Evolutionary conservation across 768 basidiomycete genomes (phyloP).

Genomic region (Brasilioporus rufonigricans): DNA sequence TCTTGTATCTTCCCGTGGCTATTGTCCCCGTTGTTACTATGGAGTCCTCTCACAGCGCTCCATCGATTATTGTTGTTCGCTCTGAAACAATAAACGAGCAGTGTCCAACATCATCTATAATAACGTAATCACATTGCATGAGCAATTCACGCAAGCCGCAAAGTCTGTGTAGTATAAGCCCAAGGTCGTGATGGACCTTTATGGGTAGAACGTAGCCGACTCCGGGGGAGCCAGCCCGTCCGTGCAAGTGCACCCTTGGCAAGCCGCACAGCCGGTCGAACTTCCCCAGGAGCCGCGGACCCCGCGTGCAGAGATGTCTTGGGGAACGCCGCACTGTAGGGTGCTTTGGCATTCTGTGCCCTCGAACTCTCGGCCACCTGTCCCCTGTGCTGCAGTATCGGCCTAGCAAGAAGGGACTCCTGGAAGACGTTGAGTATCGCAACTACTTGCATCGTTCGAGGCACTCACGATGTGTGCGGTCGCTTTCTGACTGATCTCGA

Average conservation of each 20-base stretch:
- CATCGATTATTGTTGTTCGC: constrained; percentile 7
- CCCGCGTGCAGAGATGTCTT: constrained; percentile 43
- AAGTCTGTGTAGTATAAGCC: constrained; percentile 19
- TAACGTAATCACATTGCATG: constrained; percentile 8
- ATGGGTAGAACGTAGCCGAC: constrained; percentile 14
- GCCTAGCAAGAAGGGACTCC: constrained; percentile 69
- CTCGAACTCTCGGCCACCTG: constrained; percentile 36
- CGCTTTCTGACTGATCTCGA: constrained; percentile 54
- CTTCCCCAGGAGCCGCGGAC: constrained; percentile 56
- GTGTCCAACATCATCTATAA: not conserved
- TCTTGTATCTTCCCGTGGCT: constrained; percentile 14
- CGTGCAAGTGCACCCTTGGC: constrained; percentile 52
- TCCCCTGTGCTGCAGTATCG: constrained; percentile 48
- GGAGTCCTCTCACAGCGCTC: not conserved
- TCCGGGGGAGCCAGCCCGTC: constrained; percentile 22
- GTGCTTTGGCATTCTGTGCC: constrained; percentile 26
- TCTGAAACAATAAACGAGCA: constrained; percentile 14
- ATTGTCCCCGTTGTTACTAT: constrained; percentile 15
- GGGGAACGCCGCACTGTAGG: constrained; percentile 23
- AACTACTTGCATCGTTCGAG: not conserved
- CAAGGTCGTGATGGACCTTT: constrained; percentile 10
- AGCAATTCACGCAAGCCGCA: constrained; percentile 20
- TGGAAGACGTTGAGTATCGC: constrained; percentile 27
- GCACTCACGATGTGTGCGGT: constrained; percentile 62
- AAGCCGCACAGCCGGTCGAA: constrained; percentile 50